Evolutionary conservation across 345 rosid species (phyloP), one percentile per base, ranked within the genome.

Genomic region (Cochlearia excelsa): DNA sequence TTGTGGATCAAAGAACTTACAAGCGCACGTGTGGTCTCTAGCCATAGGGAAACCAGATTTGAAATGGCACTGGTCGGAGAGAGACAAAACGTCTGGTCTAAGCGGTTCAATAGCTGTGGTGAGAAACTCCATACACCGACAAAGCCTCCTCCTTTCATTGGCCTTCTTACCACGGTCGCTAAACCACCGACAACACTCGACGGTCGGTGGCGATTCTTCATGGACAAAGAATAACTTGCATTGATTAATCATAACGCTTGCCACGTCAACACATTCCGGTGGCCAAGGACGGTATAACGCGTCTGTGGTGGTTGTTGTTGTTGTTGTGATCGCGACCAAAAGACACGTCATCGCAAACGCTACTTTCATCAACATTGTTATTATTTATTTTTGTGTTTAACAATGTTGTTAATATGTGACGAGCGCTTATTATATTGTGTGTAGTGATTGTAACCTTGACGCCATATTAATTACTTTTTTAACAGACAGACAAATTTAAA

Each of bases 61-160:
- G 7, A 69, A 61, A 61, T 68, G 62, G 30, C 73, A 68, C 31
- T 61, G 67, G 26, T 68, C 45, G 1, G 73, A 61, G 9, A 61
- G 51, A 54, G 67, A 56, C 45, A 68, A 61, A 46, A 1, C 61
- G 27, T 9, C 16, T 8, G 50, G 9, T 23, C 55, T 39, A 4
- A 68, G 43, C 54, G 30, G 3, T 30, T 26, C 16, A 2, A 68
- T 4, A 37, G 49, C 7, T 44, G 66, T 51, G 2, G 61, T 68
- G 23, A 68, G 53, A 52, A 59, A 59, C 46, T 68, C 48, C 54
- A 59, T 27, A 68, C 72, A 68, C 26, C 67, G 38, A 38, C 73
- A 68, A 61, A 68, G 41, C 38, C 56, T 54, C 5, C 31, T 43
- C 44, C 73, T 47, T 34, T 68, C 61, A 29, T 46, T 7, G 0